Conservation (phyloP, 768 basidiomycete species). For the Amanita subjunquillea region DNA sequence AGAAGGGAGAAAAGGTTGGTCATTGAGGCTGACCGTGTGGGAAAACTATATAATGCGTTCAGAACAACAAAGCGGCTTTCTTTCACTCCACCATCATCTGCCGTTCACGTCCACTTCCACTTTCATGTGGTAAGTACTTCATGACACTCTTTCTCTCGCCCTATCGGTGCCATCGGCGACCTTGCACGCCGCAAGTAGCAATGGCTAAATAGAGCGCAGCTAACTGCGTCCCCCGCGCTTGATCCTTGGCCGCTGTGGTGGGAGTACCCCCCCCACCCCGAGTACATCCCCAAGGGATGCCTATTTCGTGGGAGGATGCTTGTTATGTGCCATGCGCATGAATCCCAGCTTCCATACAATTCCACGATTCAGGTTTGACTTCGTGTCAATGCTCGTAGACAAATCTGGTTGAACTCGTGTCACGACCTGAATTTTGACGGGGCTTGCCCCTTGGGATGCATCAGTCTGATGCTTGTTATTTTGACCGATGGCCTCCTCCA, state of each 20-base stretch:
- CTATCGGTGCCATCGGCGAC: conserved; percentile 1
- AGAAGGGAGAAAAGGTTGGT: conserved; percentile 30
- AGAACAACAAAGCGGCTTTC: too few species aligned
- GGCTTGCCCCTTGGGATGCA: neutral
- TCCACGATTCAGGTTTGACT: too few species aligned
- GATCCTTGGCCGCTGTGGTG: neutral
- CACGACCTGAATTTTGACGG: too few species aligned
- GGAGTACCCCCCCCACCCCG: neutral
- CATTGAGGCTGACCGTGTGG: conserved; percentile 15
- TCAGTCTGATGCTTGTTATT: neutral
- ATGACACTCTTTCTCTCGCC: neutral
- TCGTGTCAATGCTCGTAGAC: too few species aligned
- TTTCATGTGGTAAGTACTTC: neutral
- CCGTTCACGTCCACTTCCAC: too few species aligned
- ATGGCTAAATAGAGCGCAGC: too few species aligned
- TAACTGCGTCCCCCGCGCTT: neutral
- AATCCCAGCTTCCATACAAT: too few species aligned
- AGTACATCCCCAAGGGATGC: neutral
- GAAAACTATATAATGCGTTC: too few species aligned
- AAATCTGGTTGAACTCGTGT: too few species aligned
- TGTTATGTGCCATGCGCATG: too few species aligned
- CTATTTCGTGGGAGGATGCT: too few species aligned
- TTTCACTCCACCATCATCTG: too few species aligned
- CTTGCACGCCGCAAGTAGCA: neutral
- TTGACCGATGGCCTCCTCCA: neutral